Evolutionary conservation across 73 alveolate species (phyloP).

Genomic region (Tetrahymena thermophila): DNA sequence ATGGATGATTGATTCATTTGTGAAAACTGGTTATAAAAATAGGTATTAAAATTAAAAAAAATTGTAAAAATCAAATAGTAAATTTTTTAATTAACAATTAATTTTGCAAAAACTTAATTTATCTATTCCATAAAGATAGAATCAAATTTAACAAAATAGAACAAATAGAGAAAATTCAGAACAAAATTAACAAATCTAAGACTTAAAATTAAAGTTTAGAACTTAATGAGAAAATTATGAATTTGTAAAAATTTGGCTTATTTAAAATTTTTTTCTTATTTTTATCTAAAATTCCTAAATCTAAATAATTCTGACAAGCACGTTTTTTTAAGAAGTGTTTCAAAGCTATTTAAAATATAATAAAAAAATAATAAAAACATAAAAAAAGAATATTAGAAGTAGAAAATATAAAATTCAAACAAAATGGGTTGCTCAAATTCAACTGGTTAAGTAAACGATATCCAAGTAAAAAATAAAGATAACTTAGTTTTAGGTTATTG

Average conservation of each 20-base stretch:
- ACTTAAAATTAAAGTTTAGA: neutral
- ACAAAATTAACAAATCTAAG: too few relatives aligned
- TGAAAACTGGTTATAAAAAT: too few relatives aligned
- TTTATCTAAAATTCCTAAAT: neutral
- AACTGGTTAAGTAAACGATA: neutral
- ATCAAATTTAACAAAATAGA: neutral
- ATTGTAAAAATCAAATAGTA: neutral
- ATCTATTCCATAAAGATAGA: neutral
- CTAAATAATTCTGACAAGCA: neutral
- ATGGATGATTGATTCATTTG: too few relatives aligned
- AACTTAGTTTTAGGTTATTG: neutral
- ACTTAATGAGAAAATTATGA: neutral
- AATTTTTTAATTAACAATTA: too few relatives aligned
- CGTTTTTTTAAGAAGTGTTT: neutral
- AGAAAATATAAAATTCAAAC: too few relatives aligned
- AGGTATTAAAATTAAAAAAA: too few relatives aligned
- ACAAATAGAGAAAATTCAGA: neutral
- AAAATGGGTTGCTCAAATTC: neutral
- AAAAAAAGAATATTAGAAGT: too few relatives aligned
- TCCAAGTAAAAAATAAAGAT: too few relatives aligned
- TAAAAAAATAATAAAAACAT: too few relatives aligned
- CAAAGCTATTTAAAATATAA: too few relatives aligned
- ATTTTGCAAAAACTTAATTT: too few relatives aligned
- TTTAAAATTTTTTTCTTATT: neutral
- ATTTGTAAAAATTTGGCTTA: neutral